A percentile compares a stretch with the other conserved stretches of the same genome.
Evolutionary conservation across 2,329 filamentous ascomycete genomes (phyloP).

Genomic region (Venturia aucupariae): DNA sequence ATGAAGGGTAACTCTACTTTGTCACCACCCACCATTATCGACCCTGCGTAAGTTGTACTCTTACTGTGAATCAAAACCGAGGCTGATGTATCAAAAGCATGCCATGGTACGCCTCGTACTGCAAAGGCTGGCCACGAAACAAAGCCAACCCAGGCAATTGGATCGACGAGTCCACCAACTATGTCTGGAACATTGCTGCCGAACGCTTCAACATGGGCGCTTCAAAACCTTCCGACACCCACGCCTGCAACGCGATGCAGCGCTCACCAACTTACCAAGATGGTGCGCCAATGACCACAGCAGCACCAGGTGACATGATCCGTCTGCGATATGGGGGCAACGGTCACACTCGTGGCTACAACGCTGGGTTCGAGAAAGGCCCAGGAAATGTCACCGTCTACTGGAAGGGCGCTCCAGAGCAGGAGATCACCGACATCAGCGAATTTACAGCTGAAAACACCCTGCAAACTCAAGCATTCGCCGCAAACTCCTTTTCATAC

Average conservation of each 20-base stretch:
- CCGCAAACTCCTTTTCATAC: conserved; percentile 21
- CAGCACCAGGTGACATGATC: conserved; percentile 18
- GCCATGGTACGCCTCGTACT: conserved; percentile 19
- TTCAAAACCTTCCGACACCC: conserved; percentile 11
- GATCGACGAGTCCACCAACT: conserved; percentile 20
- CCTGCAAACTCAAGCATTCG: conserved; percentile 20
- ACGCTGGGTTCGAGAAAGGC: conserved; percentile 15
- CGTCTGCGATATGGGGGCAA: conserved; percentile 24
- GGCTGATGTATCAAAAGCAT: conserved; percentile 15
- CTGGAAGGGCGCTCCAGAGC: conserved; percentile 19
- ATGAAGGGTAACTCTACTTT: conserved; percentile 19
- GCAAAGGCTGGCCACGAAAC: conserved; percentile 20
- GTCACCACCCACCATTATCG: conserved; percentile 14
- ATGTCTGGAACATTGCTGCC: conserved; percentile 18
- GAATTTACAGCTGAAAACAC: conserved; percentile 20
- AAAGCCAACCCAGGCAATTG: conserved; percentile 22
- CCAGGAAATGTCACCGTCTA: conserved; percentile 14
- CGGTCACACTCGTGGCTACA: conserved; percentile 21
- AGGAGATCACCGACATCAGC: conserved; percentile 20
- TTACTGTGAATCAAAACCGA: neutral
- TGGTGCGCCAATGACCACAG: conserved; percentile 20
- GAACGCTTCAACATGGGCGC: conserved; percentile 15
- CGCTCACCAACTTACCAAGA: conserved; percentile 16
- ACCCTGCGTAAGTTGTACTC: conserved; percentile 7
- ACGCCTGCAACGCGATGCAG: conserved; percentile 17